These are phyloP conservation scores for Pezicula radicicola DNA, from an alignment of 2,329 filamentous ascomycete species.

Conservation along the genomic window DNA sequence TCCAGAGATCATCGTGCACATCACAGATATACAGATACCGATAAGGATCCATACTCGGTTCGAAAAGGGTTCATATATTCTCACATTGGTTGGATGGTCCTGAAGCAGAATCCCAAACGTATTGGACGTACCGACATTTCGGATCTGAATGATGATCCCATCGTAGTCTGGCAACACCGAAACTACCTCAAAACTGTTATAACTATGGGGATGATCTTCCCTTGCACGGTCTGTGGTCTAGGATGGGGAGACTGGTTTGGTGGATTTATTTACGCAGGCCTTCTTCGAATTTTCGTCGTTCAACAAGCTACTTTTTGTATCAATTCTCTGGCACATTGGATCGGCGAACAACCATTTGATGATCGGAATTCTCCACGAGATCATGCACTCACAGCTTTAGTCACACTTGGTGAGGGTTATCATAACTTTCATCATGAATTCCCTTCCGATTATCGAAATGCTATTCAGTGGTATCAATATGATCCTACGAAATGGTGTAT, in stretches of 20 bases:
- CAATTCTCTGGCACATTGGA: slow-evolving; percentile 85
- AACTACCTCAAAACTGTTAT: slow-evolving; percentile 77
- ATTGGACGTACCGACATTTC: slow-evolving; percentile 82
- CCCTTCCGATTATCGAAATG: slow-evolving; percentile 89
- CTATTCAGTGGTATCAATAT: slow-evolving; percentile 84
- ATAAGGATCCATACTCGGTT: slow-evolving; percentile 86
- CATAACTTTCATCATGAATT: slow-evolving; percentile 96
- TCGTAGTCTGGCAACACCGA: slow-evolving; percentile 82
- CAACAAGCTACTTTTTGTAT: slow-evolving; percentile 90
- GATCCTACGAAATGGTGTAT: slow-evolving; percentile 89
- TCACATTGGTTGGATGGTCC: slow-evolving; percentile 83
- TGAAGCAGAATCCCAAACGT: slow-evolving; percentile 85
- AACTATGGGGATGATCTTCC: slow-evolving; percentile 71
- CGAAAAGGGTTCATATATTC: slow-evolving; percentile 81
- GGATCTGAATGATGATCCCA: slow-evolving; percentile 77
- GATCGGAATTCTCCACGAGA: slow-evolving; percentile 87
- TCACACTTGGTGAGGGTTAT: slow-evolving; percentile 83
- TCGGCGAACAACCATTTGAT: slow-evolving; percentile 85
- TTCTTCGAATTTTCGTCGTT: slow-evolving; percentile 80
- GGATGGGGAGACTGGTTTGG: slow-evolving; percentile 76
- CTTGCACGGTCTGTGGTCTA: slow-evolving; percentile 68
- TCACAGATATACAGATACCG: slow-evolving; percentile 86
- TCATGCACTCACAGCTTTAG: slow-evolving; percentile 79
- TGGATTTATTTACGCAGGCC: slow-evolving; percentile 78
- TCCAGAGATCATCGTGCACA: slow-evolving; percentile 79